Conservation (phyloP, 352 stramenopile genomes). For the Phytophthora vignae region DNA sequence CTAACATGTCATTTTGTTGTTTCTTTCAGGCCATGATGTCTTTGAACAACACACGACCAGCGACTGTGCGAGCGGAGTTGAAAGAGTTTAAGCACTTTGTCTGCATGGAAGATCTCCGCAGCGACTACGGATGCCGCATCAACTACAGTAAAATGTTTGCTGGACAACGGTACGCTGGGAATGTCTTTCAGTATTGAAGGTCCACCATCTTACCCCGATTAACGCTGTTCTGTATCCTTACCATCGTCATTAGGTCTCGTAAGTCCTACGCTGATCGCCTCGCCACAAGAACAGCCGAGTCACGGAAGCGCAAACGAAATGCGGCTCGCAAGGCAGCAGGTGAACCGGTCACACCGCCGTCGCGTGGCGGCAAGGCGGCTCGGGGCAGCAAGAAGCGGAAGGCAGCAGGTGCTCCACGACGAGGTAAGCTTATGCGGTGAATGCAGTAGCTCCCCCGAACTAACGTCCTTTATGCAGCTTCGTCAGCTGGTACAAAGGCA, state of each 20-base stretch:
- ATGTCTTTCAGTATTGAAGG: neutral
- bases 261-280: constrained; percentile 72
- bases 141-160: constrained; percentile 80
- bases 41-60: constrained; percentile 24
- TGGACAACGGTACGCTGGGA: constrained; percentile 54
- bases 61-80: constrained; percentile 49
- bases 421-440: constrained; percentile 27
- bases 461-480: constrained; percentile 13
- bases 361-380: constrained; percentile 29
- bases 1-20: neutral
- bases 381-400: constrained; percentile 40
- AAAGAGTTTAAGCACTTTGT: constrained; percentile 73
- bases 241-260: constrained; percentile 24
- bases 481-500: constrained; percentile 21
- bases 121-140: constrained; percentile 67
- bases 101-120: constrained; percentile 62
- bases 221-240: neutral
- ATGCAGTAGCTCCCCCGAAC: neutral
- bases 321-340: constrained; percentile 23
- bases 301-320: constrained; percentile 60
- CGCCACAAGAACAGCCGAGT: constrained; percentile 42
- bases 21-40: constrained; percentile 13
- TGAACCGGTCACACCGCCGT: neutral
- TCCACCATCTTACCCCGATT: neutral
- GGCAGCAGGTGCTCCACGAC: constrained; percentile 22